Evolutionary conservation across 139 green algal species (phyloP), one percentile per base, ranked within the genome.

Genomic region (Coelastrella sp.): DNA sequence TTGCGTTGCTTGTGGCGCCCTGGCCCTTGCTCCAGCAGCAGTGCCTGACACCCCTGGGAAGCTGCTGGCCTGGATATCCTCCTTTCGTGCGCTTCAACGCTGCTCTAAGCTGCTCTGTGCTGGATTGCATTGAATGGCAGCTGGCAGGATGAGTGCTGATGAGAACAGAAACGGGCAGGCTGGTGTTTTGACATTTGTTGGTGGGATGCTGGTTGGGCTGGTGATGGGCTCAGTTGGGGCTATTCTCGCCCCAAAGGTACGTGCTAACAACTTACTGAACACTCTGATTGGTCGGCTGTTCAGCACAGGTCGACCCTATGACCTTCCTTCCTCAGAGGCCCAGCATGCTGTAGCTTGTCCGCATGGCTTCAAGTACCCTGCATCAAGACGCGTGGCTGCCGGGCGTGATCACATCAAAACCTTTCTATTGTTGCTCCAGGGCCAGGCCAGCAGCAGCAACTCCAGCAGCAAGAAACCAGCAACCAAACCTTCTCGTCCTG

Each of bases 141-240:
- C 64, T 32, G 16, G 5, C 17, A 76, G 17, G 7, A 76, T 76
- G 68, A 23, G 7, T 7, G 14, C 16, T 76, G 2, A 76, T 8
- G 68, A 23, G 5, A 23, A 17, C 68, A 76, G 17, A 2, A 6
- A 14, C 22, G 6, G 14, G 22, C 66, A n/a, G 11, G 7, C 20
- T 7, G 22, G 47, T 20, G 13, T 60, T 8, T 22, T 82, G 6
- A 60, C 11, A n/a, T 60, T 82, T 64, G 76, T 60, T n/a, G 76
- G 47, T 61, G 76, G 76, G 11, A 61, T 86, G 80, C 22, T 83
- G n/a, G 14, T 83, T 20, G 77, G 54, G 20, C n/a, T 83, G 77
- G 5, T 83, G n/a, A 60, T 83, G 77, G 68, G 68, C 68, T 32
- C 68, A 32, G 68, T 76, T 23, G 68, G 68, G 14, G 17, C 68